Percentiles rank a stretch among this genome's conserved stretches.
Conservation (phyloP, 1,284 basidiomycete species). For the Boletus sp. region DNA sequence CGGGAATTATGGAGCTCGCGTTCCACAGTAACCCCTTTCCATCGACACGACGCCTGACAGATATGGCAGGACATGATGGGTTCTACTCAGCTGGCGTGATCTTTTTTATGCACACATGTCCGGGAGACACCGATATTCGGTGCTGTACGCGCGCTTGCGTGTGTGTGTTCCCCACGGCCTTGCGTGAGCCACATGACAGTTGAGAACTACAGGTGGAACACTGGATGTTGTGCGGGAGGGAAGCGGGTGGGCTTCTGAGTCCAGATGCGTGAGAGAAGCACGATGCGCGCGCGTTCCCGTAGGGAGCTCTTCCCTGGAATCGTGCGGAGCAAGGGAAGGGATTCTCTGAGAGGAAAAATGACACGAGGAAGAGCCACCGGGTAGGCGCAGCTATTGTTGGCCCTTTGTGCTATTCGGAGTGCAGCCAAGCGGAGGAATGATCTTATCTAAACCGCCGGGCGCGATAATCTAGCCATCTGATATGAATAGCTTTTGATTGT, state of each 20-base stretch:
- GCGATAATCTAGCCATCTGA: constrained; percentile 12
- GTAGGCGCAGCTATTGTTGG: constrained; percentile 20
- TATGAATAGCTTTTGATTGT: not conserved
- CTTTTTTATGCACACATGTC: not conserved
- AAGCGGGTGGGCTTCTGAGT: not conserved
- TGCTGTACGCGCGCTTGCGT: not conserved
- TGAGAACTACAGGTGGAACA: constrained; percentile 2
- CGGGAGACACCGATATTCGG: constrained; percentile 7
- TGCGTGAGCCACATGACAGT: constrained; percentile 6
- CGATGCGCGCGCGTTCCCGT: constrained; percentile 7
- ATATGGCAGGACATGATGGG: constrained; percentile 16
- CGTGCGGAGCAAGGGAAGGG: constrained; percentile 16
- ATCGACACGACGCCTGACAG: constrained; percentile 7
- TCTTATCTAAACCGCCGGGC: constrained; percentile 17
- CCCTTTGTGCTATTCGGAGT: not conserved
- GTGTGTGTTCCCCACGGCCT: constrained; percentile 6
- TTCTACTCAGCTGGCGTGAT: not conserved
- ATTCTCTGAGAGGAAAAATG: constrained; percentile 15
- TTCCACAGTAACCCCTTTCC: constrained; percentile 24
- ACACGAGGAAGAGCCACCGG: constrained; percentile 9
- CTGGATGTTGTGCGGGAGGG: constrained; percentile 1
- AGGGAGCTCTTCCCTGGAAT: constrained; percentile 6
- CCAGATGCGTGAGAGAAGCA: constrained; percentile 8
- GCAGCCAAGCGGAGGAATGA: not conserved
- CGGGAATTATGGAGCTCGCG: constrained; percentile 16